These are phyloP conservation scores for Chlamydomonas sp. DNA, from an alignment of 139 green algal genomes.

Conservation along the genomic window DNA sequence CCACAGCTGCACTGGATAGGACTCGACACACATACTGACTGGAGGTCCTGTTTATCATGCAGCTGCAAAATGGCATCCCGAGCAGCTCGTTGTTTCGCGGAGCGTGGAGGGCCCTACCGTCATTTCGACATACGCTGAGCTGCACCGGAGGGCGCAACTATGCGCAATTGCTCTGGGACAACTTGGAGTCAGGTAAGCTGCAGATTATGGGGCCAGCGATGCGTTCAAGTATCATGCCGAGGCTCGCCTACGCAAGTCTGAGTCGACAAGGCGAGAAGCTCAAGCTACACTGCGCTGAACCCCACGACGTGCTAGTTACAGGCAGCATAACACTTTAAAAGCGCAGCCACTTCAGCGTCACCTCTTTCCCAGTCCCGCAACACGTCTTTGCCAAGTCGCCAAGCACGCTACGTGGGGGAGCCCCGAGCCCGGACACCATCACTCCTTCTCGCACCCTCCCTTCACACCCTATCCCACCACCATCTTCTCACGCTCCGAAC, in stretches of 20 bases:
- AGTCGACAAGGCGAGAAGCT: too few relatives aligned
- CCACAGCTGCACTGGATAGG: not conserved
- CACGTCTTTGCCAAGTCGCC: too few relatives aligned
- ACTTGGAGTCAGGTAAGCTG: conserved; percentile 68
- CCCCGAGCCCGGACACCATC: too few relatives aligned
- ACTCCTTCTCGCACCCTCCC: too few relatives aligned
- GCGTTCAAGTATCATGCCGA: too few relatives aligned
- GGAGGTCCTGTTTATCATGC: not conserved
- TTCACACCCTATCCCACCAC: not conserved
- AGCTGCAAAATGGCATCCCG: conserved; percentile 60
- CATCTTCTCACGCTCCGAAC: not conserved
- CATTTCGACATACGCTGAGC: conserved; percentile 66
- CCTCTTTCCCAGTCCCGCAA: not conserved
- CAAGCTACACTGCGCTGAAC: too few relatives aligned
- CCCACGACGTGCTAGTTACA: not conserved
- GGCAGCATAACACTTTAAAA: not conserved
- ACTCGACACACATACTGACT: not conserved
- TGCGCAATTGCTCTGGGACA: conserved; percentile 67
- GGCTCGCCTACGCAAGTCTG: too few relatives aligned
- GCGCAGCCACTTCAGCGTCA: not conserved
- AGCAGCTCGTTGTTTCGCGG: conserved; percentile 67
- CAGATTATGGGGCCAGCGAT: too few relatives aligned
- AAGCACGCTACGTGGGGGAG: too few relatives aligned
- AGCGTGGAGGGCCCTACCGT: conserved; percentile 48
- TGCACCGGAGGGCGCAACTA: conserved; percentile 54